Evolutionary conservation across 2,329 filamentous ascomycete species (phyloP).

Genomic region (Claviceps sp.): DNA sequence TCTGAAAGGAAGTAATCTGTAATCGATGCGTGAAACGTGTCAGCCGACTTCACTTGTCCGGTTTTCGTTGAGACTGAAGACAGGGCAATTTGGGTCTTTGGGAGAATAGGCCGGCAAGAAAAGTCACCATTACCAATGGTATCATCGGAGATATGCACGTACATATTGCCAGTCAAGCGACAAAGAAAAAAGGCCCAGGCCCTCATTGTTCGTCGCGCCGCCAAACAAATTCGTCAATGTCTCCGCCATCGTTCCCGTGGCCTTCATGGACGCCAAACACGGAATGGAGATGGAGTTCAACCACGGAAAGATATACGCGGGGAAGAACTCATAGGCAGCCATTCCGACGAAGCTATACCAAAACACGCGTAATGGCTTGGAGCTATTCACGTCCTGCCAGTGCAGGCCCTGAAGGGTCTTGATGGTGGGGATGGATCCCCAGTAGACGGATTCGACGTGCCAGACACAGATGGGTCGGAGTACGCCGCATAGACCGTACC

Average conservation of each 20-base stretch:
- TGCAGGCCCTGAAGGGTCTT: constrained; percentile 41
- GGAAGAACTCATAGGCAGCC: constrained; percentile 38
- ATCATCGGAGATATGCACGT: not conserved
- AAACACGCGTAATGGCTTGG: constrained; percentile 37
- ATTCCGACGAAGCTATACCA: constrained; percentile 37
- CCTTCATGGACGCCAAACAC: constrained; percentile 35
- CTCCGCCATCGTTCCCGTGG: not conserved
- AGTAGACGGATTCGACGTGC: constrained; percentile 44
- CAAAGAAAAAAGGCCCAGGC: constrained; percentile 26
- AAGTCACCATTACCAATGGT: too few species aligned
- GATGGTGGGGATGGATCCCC: constrained; percentile 37
- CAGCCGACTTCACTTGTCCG: too few species aligned
- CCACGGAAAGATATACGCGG: constrained; percentile 42
- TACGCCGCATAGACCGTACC: constrained; percentile 39
- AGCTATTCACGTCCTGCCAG: constrained; percentile 35
- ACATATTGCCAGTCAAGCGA: constrained; percentile 32
- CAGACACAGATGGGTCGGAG: constrained; percentile 41
- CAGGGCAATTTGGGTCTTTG: too few species aligned
- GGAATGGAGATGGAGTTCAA: constrained; percentile 41
- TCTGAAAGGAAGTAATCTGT: constrained; percentile 2
- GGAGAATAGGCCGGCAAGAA: too few species aligned
- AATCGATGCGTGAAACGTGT: too few species aligned
- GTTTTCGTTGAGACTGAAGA: too few species aligned
- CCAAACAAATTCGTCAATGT: constrained; percentile 18
- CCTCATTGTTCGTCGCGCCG: constrained; percentile 24